Base-by-base conservation (phyloP, 1,284 basidiomycete genomes). In the Sporisorium graminicola region DNA sequence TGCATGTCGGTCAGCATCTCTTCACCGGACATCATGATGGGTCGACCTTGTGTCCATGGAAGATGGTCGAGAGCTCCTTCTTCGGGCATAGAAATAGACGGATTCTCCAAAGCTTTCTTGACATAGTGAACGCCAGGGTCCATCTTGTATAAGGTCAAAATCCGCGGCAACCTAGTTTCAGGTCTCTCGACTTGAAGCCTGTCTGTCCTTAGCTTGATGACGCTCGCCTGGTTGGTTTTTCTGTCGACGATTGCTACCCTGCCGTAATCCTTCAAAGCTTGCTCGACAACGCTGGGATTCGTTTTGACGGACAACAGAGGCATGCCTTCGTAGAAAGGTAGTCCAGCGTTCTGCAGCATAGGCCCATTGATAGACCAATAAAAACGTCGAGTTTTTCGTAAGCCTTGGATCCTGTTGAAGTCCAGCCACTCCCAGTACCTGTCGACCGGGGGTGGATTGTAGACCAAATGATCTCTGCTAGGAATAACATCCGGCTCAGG, bases 221-320 rank as follows among this genome's bases (percentile, higher is more conserved):
- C 2, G 24, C 42, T 43, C 0, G 40, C 53, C 53, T 55, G 16
- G 9, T 18, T 9, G 4, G 24, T 40, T 7, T 4, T 2, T 2
- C 16, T 3, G 40, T 55, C 53, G 40, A 55, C 26, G 9, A 55
- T 42, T 7, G 24, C 53, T 7, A 31, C 53, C 2, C 26, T 42
- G 31, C 53, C 40, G 22, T 55, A 20, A 24, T 55, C 53, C 16
- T 40, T 14, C 16, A 55, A 7, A 13, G 53, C 53, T n/a, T 43
- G 53, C 24, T 43, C 53, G 18, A 43, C 26, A 18, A 43, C 14
- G 4, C 12, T 4, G 1, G 53, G 53, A 13, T 4, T 2, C 1
- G 24, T 42, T 16, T 8, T 18, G 53, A 31, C 12, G 5, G 53
- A 55, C 24, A 18, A 43, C 6, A 55, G 27, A 5, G 53, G 53